Base-by-base conservation (phyloP, 2,329 filamentous ascomycete genomes). In the Trichophyton mentagrophytes region DNA sequence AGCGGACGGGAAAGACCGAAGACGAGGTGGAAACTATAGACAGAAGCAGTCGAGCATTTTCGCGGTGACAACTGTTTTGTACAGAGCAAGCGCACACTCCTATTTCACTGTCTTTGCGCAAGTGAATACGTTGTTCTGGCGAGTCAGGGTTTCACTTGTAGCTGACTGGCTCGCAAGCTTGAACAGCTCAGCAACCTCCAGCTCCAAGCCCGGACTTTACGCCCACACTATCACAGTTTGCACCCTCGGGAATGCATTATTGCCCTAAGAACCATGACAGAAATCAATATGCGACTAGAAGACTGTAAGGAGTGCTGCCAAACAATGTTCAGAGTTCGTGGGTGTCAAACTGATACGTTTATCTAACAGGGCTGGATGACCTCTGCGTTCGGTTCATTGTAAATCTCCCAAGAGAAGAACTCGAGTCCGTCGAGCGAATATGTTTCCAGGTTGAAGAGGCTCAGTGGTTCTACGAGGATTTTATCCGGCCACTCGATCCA, bases 401-500 rank as follows among this genome's bases (percentile, higher is more conserved):
- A 75, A 97, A 99, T 76, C 83, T 97, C 64, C 93, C 95, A 53
- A 82, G 88, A 65, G 90, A 93, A 74, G 93, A 99, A 74, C 83
- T 97, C 55, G 85, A 86, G 66, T 90, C 89, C 1, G 88, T 96
- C 61, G 89, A 90, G 71, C 87, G 93, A 71, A 93, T 99, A 76
- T 97, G 92, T 77, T 99, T 99, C 74, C 91, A 97, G 76, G 88
- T 99, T 67, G 93, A 99, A 76, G 95, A 99, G 76, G 93, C 93
- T 68, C 95, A 99, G 85, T 99, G 93, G 93, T 99, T 95, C 76
- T 99, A 99, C 83, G 93, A 99, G 79, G 93, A 99, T 76, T 99
- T 99, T 72, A 90, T 99, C 72, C 89, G 93, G 56, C 91, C 92
- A 44, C 80, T 93, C 65, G 88, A 96, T 74, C 86, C 90, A 59